Conservation (phyloP, 2,329 filamentous ascomycete species). For the Aspergillus japonicus region DNA sequence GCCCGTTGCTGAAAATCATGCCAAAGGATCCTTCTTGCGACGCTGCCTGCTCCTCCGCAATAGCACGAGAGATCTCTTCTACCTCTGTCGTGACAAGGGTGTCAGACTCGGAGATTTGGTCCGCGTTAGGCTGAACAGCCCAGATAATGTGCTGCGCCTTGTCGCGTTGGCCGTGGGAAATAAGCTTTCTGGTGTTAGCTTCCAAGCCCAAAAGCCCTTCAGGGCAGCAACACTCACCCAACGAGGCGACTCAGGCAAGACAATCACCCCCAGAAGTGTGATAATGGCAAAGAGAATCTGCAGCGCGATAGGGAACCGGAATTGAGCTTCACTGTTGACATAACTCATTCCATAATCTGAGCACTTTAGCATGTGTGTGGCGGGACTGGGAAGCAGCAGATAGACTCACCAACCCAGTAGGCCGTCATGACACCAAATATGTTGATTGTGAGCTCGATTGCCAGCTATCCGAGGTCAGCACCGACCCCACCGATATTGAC, state of each 20-base stretch:
- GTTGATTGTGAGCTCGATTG: constrained; percentile 30
- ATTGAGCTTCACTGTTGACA: constrained; percentile 28
- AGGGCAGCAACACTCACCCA: constrained; percentile 23
- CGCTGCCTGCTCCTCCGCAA: constrained; percentile 24
- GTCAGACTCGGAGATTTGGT: constrained; percentile 23
- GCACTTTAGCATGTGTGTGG: not conserved
- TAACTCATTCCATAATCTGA: constrained; percentile 30
- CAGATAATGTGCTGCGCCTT: constrained; percentile 38
- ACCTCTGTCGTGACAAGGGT: constrained; percentile 26
- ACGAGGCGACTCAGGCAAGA: constrained; percentile 48
- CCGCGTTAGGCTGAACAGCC: constrained; percentile 32
- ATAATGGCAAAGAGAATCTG: constrained; percentile 33
- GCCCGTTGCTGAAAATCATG: constrained; percentile 25
- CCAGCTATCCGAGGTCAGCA: constrained; percentile 23
- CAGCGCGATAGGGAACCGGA: constrained; percentile 34
- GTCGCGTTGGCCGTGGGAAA: constrained; percentile 34
- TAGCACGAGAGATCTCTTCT: constrained; percentile 23
- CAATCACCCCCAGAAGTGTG: constrained; percentile 28
- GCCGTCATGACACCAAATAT: constrained; percentile 33
- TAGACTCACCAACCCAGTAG: constrained; percentile 34
- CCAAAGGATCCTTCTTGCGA: constrained; percentile 24
- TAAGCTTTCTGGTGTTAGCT: constrained; percentile 23
- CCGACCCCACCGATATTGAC: not conserved
- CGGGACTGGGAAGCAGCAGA: not conserved
- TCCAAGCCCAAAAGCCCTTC: too few relatives aligned